phyloP scores from a whole-genome alignment of 2,329 filamentous ascomycete species.

The Fusarium albidum region DNA sequence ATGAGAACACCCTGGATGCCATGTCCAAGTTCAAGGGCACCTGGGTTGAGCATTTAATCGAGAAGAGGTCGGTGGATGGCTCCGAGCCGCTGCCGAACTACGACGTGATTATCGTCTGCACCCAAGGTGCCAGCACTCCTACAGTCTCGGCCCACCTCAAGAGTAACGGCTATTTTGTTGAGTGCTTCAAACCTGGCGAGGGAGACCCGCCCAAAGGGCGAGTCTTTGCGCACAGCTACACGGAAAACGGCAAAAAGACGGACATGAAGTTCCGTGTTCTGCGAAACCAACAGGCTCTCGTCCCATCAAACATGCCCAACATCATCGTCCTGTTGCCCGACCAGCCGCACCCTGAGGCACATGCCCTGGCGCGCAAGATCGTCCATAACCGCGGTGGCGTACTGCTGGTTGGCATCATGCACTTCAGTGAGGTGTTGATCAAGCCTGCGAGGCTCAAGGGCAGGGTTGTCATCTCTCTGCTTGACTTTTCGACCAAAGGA shows the following conservation, averaged over 20 bases:
- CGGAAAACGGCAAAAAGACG: background rate
- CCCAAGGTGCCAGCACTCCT: constrained; percentile 21
- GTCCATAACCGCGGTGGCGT: constrained; percentile 3
- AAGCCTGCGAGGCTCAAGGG: constrained; percentile 29
- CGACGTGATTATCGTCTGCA: constrained; percentile 44
- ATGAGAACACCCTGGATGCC: constrained; percentile 8
- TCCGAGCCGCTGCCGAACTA: constrained; percentile 41
- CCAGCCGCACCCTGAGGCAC: constrained; percentile 12
- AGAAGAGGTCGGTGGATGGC: constrained; percentile 35
- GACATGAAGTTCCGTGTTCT: constrained; percentile 14
- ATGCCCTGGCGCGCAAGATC: constrained; percentile 17
- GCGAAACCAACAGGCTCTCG: background rate
- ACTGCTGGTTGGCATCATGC: constrained; percentile 7
- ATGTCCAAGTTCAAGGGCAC: constrained; percentile 22
- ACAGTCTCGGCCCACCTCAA: constrained; percentile 38
- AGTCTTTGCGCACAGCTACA: constrained; percentile 1
- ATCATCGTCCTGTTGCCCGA: constrained; percentile 32
- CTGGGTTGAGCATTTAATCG: constrained; percentile 37
- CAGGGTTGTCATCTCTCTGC: constrained; percentile 54
- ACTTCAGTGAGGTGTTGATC: constrained; percentile 12
- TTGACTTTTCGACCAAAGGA: constrained; percentile 49
- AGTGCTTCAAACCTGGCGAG: constrained; percentile 3
- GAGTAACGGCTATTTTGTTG: constrained; percentile 42
- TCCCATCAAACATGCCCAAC: background rate
- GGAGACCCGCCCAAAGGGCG: background rate